Percentiles rank a stretch among this genome's conserved stretches.
These are phyloP conservation scores for Tricholoma terreum DNA, from an alignment of 768 basidiomycete genomes.

Conservation along the genomic window DNA sequence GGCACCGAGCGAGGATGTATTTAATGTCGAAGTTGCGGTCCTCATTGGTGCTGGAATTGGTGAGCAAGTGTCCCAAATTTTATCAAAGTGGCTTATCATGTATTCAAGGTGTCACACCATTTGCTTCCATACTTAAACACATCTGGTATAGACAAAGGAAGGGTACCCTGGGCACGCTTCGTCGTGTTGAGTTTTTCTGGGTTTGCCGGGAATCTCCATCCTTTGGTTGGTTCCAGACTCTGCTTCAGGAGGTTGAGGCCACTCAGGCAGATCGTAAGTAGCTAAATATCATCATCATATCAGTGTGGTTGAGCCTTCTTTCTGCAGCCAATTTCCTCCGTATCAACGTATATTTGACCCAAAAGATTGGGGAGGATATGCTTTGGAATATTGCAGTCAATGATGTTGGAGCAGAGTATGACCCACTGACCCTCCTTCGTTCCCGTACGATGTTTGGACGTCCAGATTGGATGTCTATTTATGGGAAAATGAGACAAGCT, in stretches of 20 bases:
- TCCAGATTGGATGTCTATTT: constrained; percentile 86
- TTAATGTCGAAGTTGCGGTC: constrained; percentile 82
- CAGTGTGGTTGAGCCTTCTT: constrained; percentile 9
- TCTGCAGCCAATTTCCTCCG: constrained; percentile 81
- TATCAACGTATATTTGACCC: constrained; percentile 88
- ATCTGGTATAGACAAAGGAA: constrained; percentile 91
- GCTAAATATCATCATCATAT: background rate
- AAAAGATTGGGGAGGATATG: constrained; percentile 83
- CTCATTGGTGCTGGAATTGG: constrained; percentile 94
- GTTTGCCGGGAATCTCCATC: constrained; percentile 91
- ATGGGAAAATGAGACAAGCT: constrained; percentile 65
- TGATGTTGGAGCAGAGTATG: constrained; percentile 80
- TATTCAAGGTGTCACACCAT: constrained; percentile 78
- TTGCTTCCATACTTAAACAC: constrained; percentile 92
- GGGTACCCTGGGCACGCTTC: constrained; percentile 73
- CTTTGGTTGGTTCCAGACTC: constrained; percentile 95
- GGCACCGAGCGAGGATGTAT: constrained; percentile 90
- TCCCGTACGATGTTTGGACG: constrained; percentile 90
- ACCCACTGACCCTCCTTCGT: constrained; percentile 85
- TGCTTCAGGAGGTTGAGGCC: constrained; percentile 84
- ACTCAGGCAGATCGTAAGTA: constrained; percentile 85
- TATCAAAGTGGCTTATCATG: constrained; percentile 2
- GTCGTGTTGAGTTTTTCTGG: constrained; percentile 95
- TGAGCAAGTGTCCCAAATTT: constrained; percentile 28
- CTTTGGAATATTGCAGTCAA: constrained; percentile 91